These are phyloP conservation scores for Saururus chinensis DNA, from an alignment of 164 flowering plant genomes.

Conservation along the genomic window DNA sequence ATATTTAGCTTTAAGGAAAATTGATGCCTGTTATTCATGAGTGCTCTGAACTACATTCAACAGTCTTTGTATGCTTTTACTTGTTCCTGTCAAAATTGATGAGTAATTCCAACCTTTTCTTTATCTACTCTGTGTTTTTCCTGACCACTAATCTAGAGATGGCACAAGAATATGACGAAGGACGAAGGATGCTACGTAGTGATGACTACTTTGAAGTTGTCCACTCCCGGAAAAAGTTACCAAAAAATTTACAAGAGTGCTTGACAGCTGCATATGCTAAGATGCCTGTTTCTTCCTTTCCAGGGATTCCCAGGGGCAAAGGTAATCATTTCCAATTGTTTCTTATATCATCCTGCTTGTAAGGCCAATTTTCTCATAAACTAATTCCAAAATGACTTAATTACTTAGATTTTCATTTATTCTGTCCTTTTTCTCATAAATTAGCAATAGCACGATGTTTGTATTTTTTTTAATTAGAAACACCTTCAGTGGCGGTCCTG, in stretches of 20 bases:
- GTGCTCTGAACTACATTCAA: no score
- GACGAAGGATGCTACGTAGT: slow-evolving; percentile 26
- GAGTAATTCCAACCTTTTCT: not conserved
- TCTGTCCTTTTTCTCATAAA: not conserved
- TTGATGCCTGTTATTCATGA: no score
- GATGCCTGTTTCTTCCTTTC: slow-evolving; percentile 79
- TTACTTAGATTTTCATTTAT: not conserved
- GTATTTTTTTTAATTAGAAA: no score
- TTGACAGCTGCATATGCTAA: slow-evolving; percentile 58
- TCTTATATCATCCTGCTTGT: not conserved
- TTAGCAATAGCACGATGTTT: no score
- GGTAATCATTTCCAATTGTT: slow-evolving; percentile 30
- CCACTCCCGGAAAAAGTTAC: slow-evolving; percentile 72
- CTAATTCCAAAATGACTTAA: not conserved
- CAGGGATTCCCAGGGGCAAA: slow-evolving; percentile 67
- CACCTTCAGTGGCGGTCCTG: no score
- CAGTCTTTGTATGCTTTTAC: no score
- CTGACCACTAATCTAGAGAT: not conserved
- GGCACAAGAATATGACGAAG: slow-evolving; percentile 4
- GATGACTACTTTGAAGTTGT: slow-evolving; percentile 71
- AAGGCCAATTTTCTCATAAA: not conserved
- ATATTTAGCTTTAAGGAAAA: no score
- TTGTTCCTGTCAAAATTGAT: no score
- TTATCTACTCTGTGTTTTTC: not conserved
- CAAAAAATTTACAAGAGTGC: slow-evolving; percentile 50